Evolutionary conservation across 1,284 basidiomycete species (phyloP).

Genomic region (Pyrrhoderma lamaoense): DNA sequence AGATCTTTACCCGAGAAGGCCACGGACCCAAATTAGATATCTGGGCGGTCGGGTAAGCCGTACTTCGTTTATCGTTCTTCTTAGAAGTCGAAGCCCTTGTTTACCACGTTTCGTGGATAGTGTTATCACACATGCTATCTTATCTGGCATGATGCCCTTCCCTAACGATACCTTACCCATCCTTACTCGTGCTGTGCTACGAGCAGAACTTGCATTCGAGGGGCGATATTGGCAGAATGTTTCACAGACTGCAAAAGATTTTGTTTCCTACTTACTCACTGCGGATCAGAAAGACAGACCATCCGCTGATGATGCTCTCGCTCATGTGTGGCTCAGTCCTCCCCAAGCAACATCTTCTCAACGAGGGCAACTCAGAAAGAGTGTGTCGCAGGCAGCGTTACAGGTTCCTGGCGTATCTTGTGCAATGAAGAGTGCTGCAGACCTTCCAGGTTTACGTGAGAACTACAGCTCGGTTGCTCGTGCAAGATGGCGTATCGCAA

Average conservation of each 20-base stretch:
- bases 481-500: conserved; percentile 62
- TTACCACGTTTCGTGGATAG: background rate
- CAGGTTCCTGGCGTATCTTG: background rate
- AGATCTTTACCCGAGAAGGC: conserved; percentile 16
- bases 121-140: conserved; percentile 11
- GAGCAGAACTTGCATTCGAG: conserved; percentile 7
- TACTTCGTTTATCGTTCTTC: background rate
- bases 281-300: conserved; percentile 7
- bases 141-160: conserved; percentile 18
- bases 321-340: conserved; percentile 9
- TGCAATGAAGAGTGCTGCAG: background rate
- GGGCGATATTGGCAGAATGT: conserved; percentile 13
- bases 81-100: background rate
- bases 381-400: background rate
- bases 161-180: conserved; percentile 8
- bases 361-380: background rate
- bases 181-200: conserved; percentile 11
- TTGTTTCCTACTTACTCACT: conserved; percentile 5
- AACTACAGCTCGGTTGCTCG: conserved; percentile 58
- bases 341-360: too few relatives aligned
- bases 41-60: conserved; percentile 15
- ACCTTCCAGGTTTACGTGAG: conserved; percentile 52
- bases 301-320: conserved; percentile 4
- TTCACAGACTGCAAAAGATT: conserved; percentile 8
- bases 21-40: conserved; percentile 15